phyloP scores from a whole-genome alignment of 441 rosid species.

The Bocquillonia castaneifolia region DNA sequence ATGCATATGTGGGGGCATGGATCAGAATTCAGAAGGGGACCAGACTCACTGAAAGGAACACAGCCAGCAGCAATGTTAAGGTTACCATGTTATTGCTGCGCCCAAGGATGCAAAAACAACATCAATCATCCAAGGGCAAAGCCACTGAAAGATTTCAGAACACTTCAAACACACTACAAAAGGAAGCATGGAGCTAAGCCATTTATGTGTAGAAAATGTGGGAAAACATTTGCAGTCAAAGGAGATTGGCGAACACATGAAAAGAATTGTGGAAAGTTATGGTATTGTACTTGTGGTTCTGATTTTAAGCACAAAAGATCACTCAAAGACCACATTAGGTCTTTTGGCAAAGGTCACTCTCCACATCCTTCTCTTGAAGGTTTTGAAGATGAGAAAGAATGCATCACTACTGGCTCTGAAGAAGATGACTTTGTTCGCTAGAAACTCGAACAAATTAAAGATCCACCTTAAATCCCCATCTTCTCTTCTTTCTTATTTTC shows the following conservation, averaged over 20 bases:
- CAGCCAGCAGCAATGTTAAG: slow-evolving; percentile 73
- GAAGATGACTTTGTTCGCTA: slow-evolving; percentile 34
- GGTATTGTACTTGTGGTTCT: slow-evolving; percentile 60
- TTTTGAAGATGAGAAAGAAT: slow-evolving; percentile 73
- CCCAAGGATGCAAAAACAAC: slow-evolving; percentile 70
- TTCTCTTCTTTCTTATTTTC: background rate
- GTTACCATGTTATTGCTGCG: slow-evolving; percentile 68
- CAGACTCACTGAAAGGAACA: slow-evolving; percentile 61
- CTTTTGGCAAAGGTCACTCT: slow-evolving; percentile 50
- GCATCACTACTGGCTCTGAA: slow-evolving; percentile 55
- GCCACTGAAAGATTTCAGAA: slow-evolving; percentile 65
- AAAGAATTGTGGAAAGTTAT: slow-evolving; percentile 69
- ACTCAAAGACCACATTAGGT: slow-evolving; percentile 55
- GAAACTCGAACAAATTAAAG: too few species aligned
- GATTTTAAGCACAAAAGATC: slow-evolving; percentile 66
- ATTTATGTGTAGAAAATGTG: slow-evolving; percentile 49
- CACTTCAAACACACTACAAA: slow-evolving; percentile 71
- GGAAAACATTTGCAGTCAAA: slow-evolving; percentile 54
- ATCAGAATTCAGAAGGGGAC: slow-evolving; percentile 58
- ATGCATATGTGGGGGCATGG: slow-evolving; percentile 81
- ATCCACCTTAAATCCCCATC: background rate
- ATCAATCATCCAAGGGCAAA: slow-evolving; percentile 68
- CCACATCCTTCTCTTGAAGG: slow-evolving; percentile 72
- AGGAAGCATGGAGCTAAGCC: slow-evolving; percentile 65
- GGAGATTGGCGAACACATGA: slow-evolving; percentile 77